phyloP scores from a whole-genome alignment of 2,329 filamentous ascomycete species.

The Herpotrichia juniperi region DNA sequence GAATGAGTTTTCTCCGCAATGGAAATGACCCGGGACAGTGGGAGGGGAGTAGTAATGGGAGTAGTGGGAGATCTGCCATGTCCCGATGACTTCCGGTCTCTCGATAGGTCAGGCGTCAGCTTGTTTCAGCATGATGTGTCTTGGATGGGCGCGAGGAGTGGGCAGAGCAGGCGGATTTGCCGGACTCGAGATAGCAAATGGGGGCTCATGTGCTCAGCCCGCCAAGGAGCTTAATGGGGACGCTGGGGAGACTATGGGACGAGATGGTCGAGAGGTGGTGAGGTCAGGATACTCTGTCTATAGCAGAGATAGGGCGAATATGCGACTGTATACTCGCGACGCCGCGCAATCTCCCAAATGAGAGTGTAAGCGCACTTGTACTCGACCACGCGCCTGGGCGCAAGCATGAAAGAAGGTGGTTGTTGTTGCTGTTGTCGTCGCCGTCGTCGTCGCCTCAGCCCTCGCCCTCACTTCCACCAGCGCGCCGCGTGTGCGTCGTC shows the following conservation, averaged over 20 bases:
- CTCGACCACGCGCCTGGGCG: neutral
- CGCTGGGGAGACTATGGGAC: neutral
- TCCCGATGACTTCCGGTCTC: constrained; percentile 19
- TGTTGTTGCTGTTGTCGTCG: too few relatives aligned
- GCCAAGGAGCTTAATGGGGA: constrained; percentile 20
- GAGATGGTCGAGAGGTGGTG: neutral
- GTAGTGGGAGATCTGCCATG: constrained; percentile 18
- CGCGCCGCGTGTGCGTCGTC: neutral
- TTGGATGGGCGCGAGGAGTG: constrained; percentile 12
- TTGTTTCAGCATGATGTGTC: constrained; percentile 29
- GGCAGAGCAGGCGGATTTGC: constrained; percentile 13
- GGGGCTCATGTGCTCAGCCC: constrained; percentile 33
- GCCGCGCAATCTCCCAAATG: constrained; percentile 18
- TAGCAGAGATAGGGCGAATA: constrained; percentile 9
- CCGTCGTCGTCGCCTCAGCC: too few relatives aligned
- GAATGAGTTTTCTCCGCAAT: neutral
- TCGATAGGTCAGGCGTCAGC: constrained; percentile 29
- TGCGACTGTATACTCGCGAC: constrained; percentile 31
- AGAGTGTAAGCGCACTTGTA: neutral
- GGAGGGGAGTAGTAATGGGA: constrained; percentile 12
- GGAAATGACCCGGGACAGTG: constrained; percentile 4
- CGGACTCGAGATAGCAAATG: constrained; percentile 41
- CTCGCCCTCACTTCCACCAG: neutral
- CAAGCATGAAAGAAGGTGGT: too few relatives aligned
- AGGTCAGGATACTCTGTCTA: constrained; percentile 7